These are phyloP conservation scores for Lathyrus sativus DNA, from an alignment of 306 rosid species.

Conservation along the genomic window DNA sequence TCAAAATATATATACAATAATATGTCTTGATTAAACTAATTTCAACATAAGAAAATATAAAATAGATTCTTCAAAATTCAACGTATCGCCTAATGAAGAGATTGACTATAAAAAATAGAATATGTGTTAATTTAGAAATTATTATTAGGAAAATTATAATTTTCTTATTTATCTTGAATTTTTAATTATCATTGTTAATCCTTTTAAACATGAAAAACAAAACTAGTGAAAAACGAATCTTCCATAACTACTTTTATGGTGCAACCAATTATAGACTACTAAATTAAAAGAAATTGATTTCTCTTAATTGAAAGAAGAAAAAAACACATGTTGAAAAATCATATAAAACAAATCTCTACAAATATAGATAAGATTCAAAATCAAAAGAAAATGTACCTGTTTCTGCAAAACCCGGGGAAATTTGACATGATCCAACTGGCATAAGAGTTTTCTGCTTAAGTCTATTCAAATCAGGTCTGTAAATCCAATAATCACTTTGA, in stretches of 20 bases:
- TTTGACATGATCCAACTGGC: slow-evolving; percentile 81
- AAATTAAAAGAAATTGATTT: too few species aligned
- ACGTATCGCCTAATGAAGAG: background rate
- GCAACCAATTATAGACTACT: too few species aligned
- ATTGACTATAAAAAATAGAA: background rate
- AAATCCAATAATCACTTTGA: slow-evolving; percentile 52
- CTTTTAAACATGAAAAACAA: too few species aligned
- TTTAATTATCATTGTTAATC: too few species aligned
- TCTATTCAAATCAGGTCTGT: slow-evolving; percentile 61
- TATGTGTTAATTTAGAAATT: background rate
- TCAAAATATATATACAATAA: too few species aligned
- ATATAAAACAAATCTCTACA: too few species aligned
- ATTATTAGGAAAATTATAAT: background rate
- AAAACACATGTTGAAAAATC: too few species aligned
- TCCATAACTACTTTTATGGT: too few species aligned
- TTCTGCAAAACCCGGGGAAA: slow-evolving; percentile 60
- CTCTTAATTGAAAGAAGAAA: too few species aligned
- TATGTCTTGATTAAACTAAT: background rate
- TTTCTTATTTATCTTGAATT: background rate
- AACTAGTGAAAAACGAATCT: background rate
- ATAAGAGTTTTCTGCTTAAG: slow-evolving; percentile 66
- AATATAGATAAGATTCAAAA: too few species aligned
- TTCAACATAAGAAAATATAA: background rate
- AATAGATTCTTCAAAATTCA: background rate
- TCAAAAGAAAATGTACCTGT: slow-evolving; percentile 49